Evolutionary conservation across 1,139 yeast genomes (phyloP).

Genomic region (Saccharomyces hybrid): DNA sequence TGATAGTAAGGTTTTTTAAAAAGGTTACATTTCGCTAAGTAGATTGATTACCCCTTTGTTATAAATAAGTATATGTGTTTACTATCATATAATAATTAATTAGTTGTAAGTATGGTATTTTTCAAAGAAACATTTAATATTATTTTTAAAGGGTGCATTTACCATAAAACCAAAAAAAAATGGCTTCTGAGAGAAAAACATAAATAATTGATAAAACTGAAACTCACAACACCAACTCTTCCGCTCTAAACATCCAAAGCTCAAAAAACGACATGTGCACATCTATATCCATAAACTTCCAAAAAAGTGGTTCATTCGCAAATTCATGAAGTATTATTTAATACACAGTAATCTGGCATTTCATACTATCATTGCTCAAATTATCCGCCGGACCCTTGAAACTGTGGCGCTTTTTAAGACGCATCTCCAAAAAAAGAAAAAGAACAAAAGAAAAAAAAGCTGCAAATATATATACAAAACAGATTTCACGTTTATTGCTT

Average conservation of each 20-base stretch:
- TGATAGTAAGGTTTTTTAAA: conserved; percentile 37
- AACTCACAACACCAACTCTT: background rate
- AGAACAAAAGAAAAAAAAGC: background rate
- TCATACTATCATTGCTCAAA: background rate
- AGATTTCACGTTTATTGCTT: background rate
- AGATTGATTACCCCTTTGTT: background rate
- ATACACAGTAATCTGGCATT: background rate
- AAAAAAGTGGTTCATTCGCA: background rate
- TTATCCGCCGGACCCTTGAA: background rate
- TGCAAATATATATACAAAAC: background rate
- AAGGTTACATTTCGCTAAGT: conserved; percentile 7
- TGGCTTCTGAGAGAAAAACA: background rate
- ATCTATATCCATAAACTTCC: background rate
- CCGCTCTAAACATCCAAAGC: background rate
- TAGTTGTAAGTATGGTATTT: background rate
- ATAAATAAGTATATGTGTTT: background rate
- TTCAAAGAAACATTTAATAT: background rate
- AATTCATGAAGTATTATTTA: background rate
- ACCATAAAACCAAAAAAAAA: background rate
- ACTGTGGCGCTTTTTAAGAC: background rate
- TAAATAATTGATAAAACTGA: background rate
- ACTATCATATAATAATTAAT: background rate
- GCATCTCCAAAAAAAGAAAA: background rate
- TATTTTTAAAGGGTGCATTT: background rate
- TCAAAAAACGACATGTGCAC: background rate